Conservation (phyloP, 768 basidiomycete genomes). For the Lanmaoa rubissima region DNA sequence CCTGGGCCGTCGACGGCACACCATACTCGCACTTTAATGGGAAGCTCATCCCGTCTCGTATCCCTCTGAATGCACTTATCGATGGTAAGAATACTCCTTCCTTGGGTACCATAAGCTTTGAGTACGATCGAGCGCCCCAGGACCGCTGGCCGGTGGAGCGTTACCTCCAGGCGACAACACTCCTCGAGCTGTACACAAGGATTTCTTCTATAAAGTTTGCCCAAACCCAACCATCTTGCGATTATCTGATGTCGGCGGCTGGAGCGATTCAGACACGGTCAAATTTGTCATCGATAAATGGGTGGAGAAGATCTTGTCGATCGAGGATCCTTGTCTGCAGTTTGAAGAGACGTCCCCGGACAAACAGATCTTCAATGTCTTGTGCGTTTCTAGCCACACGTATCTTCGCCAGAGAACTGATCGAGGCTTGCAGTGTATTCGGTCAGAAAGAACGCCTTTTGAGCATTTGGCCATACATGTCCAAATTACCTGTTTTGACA, state of each 20-base stretch:
- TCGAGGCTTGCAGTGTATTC: not conserved
- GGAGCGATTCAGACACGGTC: not conserved
- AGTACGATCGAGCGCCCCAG: not conserved
- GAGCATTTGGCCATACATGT: conserved; percentile 1
- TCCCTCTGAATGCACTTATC: not conserved
- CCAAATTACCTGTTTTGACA: not conserved
- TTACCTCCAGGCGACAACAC: not conserved
- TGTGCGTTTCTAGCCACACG: not conserved
- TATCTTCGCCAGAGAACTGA: not conserved
- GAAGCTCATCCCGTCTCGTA: not conserved
- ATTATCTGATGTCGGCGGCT: not conserved
- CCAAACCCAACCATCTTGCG: not conserved
- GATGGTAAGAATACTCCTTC: not conserved
- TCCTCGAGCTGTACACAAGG: conserved; percentile 1
- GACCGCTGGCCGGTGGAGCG: not conserved
- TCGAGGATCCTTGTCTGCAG: not conserved
- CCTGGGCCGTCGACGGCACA: not conserved
- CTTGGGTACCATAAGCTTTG: not conserved
- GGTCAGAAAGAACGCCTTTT: not conserved
- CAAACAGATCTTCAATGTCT: not conserved
- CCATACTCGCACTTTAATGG: not conserved
- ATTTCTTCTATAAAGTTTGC: not conserved
- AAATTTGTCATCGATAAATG: not conserved
- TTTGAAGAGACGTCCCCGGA: not conserved
- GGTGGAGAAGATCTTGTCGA: not conserved